phyloP scores from a whole-genome alignment of 306 rosid genomes.

The Macrotyloma uniflorum region DNA sequence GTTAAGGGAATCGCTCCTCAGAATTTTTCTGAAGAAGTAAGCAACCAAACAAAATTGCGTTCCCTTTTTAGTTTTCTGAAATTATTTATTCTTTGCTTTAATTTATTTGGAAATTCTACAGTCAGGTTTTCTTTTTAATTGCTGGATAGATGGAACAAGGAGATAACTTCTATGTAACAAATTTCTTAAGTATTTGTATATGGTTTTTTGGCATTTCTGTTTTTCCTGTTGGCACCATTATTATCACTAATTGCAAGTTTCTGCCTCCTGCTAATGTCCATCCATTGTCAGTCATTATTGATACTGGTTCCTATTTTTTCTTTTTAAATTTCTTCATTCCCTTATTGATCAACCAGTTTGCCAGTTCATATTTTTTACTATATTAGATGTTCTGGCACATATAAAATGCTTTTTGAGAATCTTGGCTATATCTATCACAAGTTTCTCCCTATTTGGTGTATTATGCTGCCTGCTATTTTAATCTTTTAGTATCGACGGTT shows the following conservation, averaged over 20 bases:
- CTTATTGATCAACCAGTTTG: not conserved
- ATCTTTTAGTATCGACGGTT: slow-evolving; percentile 10
- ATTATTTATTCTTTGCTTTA: not conserved
- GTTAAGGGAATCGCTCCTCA: slow-evolving; percentile 87
- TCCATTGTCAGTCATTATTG: not conserved
- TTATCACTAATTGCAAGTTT: not conserved
- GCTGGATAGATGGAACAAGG: not conserved
- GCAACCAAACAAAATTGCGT: slow-evolving; percentile 27
- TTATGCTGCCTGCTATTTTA: slow-evolving; percentile 1
- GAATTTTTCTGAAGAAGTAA: slow-evolving; percentile 85
- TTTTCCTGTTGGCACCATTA: not conserved
- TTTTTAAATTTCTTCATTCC: not conserved
- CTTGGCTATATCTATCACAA: not conserved
- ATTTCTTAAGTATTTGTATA: not conserved
- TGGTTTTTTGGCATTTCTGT: not conserved
- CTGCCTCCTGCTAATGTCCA: not conserved
- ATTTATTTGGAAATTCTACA: not conserved
- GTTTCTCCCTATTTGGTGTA: not conserved
- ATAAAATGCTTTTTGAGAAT: not conserved
- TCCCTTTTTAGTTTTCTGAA: not conserved
- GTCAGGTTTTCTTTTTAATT: not conserved
- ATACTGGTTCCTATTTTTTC: not conserved
- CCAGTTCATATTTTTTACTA: not conserved
- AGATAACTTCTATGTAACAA: not conserved
- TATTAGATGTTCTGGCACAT: not conserved